Base-by-base conservation (phyloP, 768 basidiomycete genomes). In the Phallus indusiatus region DNA sequence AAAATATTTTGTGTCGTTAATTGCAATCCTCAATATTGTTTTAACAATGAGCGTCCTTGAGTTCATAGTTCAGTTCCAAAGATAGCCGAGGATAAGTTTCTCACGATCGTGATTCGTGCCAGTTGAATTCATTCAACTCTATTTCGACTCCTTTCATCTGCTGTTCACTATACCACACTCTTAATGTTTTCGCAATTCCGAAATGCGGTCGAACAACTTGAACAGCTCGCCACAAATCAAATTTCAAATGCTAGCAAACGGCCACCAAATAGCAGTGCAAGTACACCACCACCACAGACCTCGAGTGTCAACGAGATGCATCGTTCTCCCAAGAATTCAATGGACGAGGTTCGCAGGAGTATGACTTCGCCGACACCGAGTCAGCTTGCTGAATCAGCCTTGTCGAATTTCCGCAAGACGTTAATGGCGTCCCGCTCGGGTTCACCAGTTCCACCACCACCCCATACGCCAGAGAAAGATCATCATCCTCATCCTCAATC, bases 101-200 rank as follows among this genome's bases (percentile, higher is more conserved):
- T 28, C 28, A 28, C 28, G 28, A 28, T 28, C 28, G 2, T 28
- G 28, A 28, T 28, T 28, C 28, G 28, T 28, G 28, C 7, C n/a
- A n/a, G n/a, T 28, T 28, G 28, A 28, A 28, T 28, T 28, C 28
- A 28, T 28, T 28, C 28, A 28, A 28, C 28, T 28, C 28, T 28
- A 28, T 28, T 28, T 28, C 28, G 28, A 28, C 28, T 28, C 28
- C 7, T 28, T 28, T 28, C 28, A 28, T 28, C 28, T 28, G 7
- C 28, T 28, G 28, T 28, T 28, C 28, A 28, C 28, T 2, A 28
- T 7, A 28, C 28, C 7, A 28, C 28, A 28, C 28, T 28, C 28
- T 42, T 42, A 60, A 90, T 91, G 89, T 90, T 90, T 70, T 84
- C 80, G 51, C 83, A 85, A 66, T 81, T 88, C 67, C 78, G 80